phyloP scores from a whole-genome alignment of 169 alveolate species.

The Cyclospora cayetanensis region DNA sequence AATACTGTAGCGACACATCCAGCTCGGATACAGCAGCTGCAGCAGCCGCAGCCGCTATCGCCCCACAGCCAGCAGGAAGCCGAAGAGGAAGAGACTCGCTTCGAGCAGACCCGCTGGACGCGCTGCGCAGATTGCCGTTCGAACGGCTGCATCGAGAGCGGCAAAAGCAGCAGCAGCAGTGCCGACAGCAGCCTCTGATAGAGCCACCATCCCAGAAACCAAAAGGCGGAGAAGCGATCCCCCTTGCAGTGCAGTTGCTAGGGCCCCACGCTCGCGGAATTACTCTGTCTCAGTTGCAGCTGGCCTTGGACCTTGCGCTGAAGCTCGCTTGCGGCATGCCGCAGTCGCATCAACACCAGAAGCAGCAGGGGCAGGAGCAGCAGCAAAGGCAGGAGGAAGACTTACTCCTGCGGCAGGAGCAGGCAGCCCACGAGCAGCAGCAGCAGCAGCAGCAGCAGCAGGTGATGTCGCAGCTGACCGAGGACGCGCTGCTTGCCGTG shows the following conservation, averaged over 20 bases:
- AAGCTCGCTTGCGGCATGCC: constrained; percentile 62
- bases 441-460: neutral
- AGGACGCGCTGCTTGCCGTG: constrained; percentile 9
- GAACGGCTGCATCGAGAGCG: neutral
- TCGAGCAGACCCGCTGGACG: neutral
- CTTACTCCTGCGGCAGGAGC: neutral
- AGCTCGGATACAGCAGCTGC: constrained; percentile 8
- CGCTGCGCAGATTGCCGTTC: neutral
- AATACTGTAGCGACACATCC: neutral
- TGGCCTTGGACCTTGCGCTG: constrained; percentile 46
- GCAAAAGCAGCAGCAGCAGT: neutral
- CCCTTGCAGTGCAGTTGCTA: constrained; percentile 62
- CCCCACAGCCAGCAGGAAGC: constrained; percentile 22
- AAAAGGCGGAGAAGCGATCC: neutral
- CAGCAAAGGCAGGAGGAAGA: neutral
- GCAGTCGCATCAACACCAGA: constrained; percentile 14
- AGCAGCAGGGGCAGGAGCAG: constrained; percentile 43
- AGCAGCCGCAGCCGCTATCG: constrained; percentile 7
- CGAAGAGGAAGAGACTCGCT: neutral
- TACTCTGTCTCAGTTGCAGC: constrained; percentile 41
- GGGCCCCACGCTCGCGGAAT: constrained; percentile 60
- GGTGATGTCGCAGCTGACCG: neutral
- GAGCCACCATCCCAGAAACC: neutral
- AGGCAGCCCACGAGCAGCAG: too few species aligned
- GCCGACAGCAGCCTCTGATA: neutral